Evolutionary conservation across 108 stramenopile species (phyloP), one percentile per base, ranked within the genome.

Genomic region (Cyclostephanos invisitatus): DNA sequence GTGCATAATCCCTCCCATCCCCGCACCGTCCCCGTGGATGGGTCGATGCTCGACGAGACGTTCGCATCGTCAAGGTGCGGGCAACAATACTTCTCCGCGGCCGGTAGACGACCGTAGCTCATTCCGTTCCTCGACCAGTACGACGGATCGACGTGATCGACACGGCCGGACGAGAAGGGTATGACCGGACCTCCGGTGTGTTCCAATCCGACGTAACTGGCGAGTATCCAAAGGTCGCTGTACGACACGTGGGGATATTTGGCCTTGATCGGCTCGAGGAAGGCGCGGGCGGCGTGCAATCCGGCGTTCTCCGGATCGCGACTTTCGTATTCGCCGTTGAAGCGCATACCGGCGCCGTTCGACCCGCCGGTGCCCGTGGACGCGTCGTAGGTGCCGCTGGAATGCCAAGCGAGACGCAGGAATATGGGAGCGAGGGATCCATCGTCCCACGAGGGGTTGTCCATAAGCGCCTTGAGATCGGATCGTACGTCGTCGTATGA

Each of bases 401-500:
- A 73, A 69, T 96, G 94, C 93, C 92, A 96, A 0, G 93, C 92
- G 28, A 96, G 80, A 9, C 94, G 88, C 3, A 96, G 81, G 36
- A 91, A 67, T 10, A 89, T 86, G 32, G 85, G 87, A 0, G 76
- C 82, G 8, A 78, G 66, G 9, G 78, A 80, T 14, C 82, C 82
- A 47, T 83, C 82, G 37, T 83, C 82, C 79, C 79, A 80, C 2
- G 79, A 80, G 12, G 79, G 79, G 55, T 80, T 80, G 18, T 78
- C 74, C 60, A 75, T 62, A 5, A 75, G 18, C 12, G n/a, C 7
- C 70, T 67, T 80, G 4, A 80, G 61, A 35, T 80, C 79, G 18
- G 68, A 68, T 0, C 79, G 79, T 44, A 80, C 57, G 35, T 60
- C 79, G 62, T 76, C 75, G 48, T 80, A 80, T 21, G 42, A 18